A percentile compares a stretch with the other conserved stretches of the same genome.
phyloP scores from a whole-genome alignment of 495 filamentous ascomycete species.

The Podospora conica region DNA sequence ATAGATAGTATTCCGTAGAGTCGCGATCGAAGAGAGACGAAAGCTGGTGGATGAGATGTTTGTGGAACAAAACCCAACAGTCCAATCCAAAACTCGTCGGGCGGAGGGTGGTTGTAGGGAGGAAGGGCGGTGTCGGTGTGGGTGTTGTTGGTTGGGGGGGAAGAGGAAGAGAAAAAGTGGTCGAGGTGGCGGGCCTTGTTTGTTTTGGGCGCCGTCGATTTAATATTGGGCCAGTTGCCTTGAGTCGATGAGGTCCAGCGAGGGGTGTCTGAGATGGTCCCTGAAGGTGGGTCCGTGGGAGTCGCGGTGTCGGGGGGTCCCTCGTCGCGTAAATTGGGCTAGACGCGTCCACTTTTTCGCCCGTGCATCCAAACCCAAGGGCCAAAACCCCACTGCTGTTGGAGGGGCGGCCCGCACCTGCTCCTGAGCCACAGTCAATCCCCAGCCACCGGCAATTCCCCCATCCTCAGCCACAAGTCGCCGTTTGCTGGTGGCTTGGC shows the following conservation, averaged over 20 bases:
- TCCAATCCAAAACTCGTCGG: not conserved
- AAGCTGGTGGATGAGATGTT: not conserved
- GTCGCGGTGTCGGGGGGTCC: slow-evolving; percentile 14
- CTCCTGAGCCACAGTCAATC: not conserved
- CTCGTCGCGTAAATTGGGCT: slow-evolving; percentile 25
- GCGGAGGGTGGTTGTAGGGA: not conserved
- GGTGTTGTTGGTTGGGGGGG: not conserved
- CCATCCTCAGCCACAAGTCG: not conserved
- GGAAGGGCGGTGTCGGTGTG: not conserved
- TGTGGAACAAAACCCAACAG: not conserved
- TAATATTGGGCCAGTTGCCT: slow-evolving; percentile 4
- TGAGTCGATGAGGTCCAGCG: slow-evolving; percentile 11
- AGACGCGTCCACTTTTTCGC: slow-evolving; percentile 3
- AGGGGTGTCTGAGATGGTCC: slow-evolving; percentile 1
- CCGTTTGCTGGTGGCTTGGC: not conserved
- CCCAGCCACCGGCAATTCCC: not conserved
- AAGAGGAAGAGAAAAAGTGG: not conserved
- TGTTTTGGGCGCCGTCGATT: slow-evolving; percentile 15
- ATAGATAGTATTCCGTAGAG: not conserved
- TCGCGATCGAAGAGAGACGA: not conserved
- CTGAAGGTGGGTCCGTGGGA: not conserved
- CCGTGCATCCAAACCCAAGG: not conserved
- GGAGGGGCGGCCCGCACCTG: not conserved
- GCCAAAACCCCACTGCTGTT: not conserved
- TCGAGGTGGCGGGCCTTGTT: slow-evolving; percentile 9